Percentiles rank a stretch among this genome's conserved stretches.
These are phyloP conservation scores for Scheffersomyces segobiensis DNA, from an alignment of 1,139 yeast genomes.

Conservation along the genomic window DNA sequence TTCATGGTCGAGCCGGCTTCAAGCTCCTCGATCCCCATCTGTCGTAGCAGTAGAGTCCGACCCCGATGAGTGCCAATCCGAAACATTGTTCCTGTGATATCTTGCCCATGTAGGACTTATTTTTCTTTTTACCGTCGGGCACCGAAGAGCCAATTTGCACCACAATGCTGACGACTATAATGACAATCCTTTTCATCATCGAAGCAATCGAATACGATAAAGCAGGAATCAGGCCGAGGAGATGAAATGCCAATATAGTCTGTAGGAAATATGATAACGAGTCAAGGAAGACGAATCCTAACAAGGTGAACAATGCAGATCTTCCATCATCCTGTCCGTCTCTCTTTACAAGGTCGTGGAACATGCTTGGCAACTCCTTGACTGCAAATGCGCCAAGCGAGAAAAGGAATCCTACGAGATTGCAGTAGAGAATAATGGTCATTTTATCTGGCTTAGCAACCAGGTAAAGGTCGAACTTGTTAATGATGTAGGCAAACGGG, in stretches of 20 bases:
- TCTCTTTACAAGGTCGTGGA: constrained; percentile 8
- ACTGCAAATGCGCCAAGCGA: constrained; percentile 33
- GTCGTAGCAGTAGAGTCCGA: constrained; percentile 42
- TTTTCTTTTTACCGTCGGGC: constrained; percentile 5
- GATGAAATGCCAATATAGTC: constrained; percentile 36
- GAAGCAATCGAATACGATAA: constrained; percentile 44
- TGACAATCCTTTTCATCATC: constrained; percentile 43
- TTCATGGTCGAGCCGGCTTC: constrained; percentile 3
- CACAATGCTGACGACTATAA: constrained; percentile 36
- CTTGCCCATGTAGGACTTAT: constrained; percentile 26
- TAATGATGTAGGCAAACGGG: constrained; percentile 22
- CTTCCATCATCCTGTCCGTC: constrained; percentile 20
- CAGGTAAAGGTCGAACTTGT: constrained; percentile 16
- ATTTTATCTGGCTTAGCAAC: constrained; percentile 38
- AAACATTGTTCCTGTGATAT: constrained; percentile 29
- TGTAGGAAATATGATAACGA: constrained; percentile 39
- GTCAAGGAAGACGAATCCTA: constrained; percentile 27
- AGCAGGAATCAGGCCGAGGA: constrained; percentile 42
- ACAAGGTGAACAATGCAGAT: constrained; percentile 22
- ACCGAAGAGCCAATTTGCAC: constrained; percentile 22
- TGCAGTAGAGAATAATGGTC: constrained; percentile 39
- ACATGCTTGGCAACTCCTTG: constrained; percentile 28
- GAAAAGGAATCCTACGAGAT: constrained; percentile 34
- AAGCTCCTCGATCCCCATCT: constrained; percentile 39
- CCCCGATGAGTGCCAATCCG: constrained; percentile 31